phyloP scores from a whole-genome alignment of 192 early-diverging fungal species.

The Umbelopsis vinacea region DNA sequence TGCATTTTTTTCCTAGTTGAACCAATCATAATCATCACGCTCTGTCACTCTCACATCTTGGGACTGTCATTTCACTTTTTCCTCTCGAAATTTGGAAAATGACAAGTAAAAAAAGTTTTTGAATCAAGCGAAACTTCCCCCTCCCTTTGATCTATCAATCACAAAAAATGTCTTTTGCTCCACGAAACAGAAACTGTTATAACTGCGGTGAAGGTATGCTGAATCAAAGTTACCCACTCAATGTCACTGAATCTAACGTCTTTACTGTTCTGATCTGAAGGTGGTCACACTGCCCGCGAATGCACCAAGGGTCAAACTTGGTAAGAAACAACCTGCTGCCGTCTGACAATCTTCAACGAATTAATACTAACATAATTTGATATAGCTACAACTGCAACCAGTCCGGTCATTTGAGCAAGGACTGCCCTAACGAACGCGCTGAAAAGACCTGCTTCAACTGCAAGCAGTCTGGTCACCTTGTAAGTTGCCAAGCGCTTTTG shows the following conservation, averaged over 20 bases:
- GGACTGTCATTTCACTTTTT: not conserved
- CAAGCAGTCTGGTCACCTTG: not conserved
- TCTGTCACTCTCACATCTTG: not conserved
- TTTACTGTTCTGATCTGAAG: conserved; percentile 10
- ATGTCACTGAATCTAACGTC: not conserved
- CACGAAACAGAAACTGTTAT: conserved; percentile 1
- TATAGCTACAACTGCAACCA: conserved; percentile 50
- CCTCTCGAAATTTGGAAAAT: not conserved
- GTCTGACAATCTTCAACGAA: not conserved
- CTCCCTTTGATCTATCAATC: not conserved
- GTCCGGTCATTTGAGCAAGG: conserved; percentile 46
- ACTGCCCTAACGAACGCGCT: conserved; percentile 43
- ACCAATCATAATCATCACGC: not conserved
- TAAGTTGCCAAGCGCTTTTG: not conserved
- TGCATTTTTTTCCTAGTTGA: not conserved
- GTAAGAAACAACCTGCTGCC: conserved; percentile 25
- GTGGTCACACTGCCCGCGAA: conserved; percentile 48
- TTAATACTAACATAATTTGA: not conserved
- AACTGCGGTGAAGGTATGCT: conserved; percentile 6
- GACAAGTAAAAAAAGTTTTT: not conserved
- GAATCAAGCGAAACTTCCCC: not conserved
- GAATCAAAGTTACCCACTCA: not conserved
- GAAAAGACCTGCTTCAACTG: conserved; percentile 31
- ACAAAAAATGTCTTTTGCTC: conserved; percentile 3
- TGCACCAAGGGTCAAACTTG: conserved; percentile 43